These are phyloP conservation scores for Colletotrichum orbiculare DNA, from an alignment of 2,329 filamentous ascomycete genomes.

Conservation along the genomic window DNA sequence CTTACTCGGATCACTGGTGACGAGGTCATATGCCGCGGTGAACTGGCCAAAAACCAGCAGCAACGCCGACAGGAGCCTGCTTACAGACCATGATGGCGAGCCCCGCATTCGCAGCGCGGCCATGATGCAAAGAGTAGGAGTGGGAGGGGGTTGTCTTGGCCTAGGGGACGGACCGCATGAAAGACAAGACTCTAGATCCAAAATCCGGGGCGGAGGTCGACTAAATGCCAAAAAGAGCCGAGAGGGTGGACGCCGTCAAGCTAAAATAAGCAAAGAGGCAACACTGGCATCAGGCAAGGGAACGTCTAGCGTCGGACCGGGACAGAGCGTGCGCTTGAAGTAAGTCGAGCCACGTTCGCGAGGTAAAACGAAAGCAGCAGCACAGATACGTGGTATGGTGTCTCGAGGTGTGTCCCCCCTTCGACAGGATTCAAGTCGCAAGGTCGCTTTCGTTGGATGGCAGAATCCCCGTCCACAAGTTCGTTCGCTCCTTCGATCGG, in stretches of 20 bases:
- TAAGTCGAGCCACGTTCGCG: slow-evolving; percentile 26
- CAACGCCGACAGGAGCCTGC: slow-evolving; percentile 24
- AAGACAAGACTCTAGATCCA: slow-evolving; percentile 16
- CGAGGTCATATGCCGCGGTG: slow-evolving; percentile 48
- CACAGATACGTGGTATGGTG: neutral
- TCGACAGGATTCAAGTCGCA: too few species aligned
- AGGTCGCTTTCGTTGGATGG: slow-evolving; percentile 3
- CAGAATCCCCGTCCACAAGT: slow-evolving; percentile 1
- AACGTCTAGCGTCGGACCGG: slow-evolving; percentile 16
- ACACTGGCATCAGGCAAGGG: slow-evolving; percentile 8
- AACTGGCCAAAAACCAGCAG: slow-evolving; percentile 35
- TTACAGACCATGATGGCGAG: slow-evolving; percentile 27
- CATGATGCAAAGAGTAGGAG: slow-evolving; percentile 27
- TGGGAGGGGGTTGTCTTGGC: slow-evolving; percentile 12
- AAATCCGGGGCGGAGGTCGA: slow-evolving; percentile 18
- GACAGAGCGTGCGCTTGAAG: slow-evolving; percentile 21
- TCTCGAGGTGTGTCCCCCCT: too few species aligned
- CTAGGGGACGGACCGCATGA: slow-evolving; percentile 21
- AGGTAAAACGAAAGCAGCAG: slow-evolving; percentile 11
- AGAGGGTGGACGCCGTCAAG: slow-evolving; percentile 11
- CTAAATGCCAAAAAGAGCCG: slow-evolving; percentile 12
- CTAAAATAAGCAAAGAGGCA: slow-evolving; percentile 19
- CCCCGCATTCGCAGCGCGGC: slow-evolving; percentile 35
- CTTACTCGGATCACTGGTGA: slow-evolving; percentile 50
- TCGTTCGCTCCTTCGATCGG: neutral